Conservation (phyloP, 2,329 filamentous ascomycete species). For the Colletotrichum horii region DNA sequence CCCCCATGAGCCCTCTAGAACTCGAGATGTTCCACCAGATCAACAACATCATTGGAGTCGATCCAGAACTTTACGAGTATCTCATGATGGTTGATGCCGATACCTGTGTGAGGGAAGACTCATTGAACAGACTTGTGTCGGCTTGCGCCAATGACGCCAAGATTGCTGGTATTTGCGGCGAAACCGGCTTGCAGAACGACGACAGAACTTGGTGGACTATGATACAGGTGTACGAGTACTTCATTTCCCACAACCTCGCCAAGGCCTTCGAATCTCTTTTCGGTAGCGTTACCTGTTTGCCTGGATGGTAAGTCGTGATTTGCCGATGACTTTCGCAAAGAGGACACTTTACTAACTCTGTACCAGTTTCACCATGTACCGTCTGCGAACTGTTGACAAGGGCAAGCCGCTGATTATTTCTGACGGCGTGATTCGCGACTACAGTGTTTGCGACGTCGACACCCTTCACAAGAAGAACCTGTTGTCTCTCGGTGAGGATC, state of each 20-base stretch:
- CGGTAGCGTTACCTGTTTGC: constrained; percentile 97
- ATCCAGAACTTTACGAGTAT: constrained; percentile 97
- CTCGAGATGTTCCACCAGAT: constrained; percentile 99
- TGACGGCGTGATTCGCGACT: constrained; percentile 85
- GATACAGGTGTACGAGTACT: constrained; percentile 99
- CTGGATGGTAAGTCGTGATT: constrained; percentile 81
- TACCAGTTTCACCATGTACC: constrained; percentile 96
- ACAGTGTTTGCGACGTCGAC: constrained; percentile 87
- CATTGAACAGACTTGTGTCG: constrained; percentile 89
- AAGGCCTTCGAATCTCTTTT: constrained; percentile 99
- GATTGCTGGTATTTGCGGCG: constrained; percentile 96
- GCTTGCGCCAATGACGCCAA: constrained; percentile 93
- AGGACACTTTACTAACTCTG: constrained; percentile 36
- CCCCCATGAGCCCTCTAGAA: constrained; percentile 94
- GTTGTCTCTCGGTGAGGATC: constrained; percentile 92
- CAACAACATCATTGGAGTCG: constrained; percentile 98
- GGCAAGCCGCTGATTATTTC: constrained; percentile 94
- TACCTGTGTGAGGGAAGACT: constrained; percentile 91
- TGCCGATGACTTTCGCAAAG: neutral
- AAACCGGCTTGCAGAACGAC: constrained; percentile 95
- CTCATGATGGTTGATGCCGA: constrained; percentile 97
- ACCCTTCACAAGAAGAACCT: constrained; percentile 98
- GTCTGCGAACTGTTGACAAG: constrained; percentile 89
- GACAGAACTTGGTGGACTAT: constrained; percentile 98
- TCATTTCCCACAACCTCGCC: constrained; percentile 94